A percentile compares a stretch with the other conserved stretches of the same genome.
phyloP scores from a whole-genome alignment of 768 basidiomycete species.

The Trametes maxima region DNA sequence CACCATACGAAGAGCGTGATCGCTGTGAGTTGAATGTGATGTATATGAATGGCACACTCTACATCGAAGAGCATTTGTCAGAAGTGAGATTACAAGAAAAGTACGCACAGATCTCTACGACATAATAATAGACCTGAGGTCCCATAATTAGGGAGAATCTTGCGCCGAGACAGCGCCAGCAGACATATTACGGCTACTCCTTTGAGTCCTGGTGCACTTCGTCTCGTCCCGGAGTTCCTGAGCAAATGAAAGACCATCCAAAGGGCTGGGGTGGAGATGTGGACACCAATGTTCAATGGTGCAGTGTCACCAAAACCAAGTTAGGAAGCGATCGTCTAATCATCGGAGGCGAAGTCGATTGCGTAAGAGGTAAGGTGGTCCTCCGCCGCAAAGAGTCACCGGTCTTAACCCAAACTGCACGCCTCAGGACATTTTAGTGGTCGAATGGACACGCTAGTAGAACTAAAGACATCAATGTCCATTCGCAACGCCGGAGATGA shows the following conservation, averaged over 20 bases:
- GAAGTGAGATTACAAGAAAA: conserved; percentile 64
- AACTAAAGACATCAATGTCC: conserved; percentile 82
- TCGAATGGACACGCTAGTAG: conserved; percentile 70
- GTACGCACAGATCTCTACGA: conserved; percentile 43
- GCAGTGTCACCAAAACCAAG: conserved; percentile 85
- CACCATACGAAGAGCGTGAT: conserved; percentile 82
- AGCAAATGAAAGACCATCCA: conserved; percentile 22
- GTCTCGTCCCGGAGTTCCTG: conserved; percentile 29
- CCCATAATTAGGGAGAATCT: conserved; percentile 56
- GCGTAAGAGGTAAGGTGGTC: conserved; percentile 63
- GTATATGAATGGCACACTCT: conserved; percentile 67
- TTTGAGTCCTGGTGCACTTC: conserved; percentile 88
- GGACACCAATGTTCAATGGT: conserved; percentile 90
- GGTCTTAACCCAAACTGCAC: not conserved
- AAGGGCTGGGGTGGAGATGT: conserved; percentile 79
- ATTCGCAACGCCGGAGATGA: conserved; percentile 70
- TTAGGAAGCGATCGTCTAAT: conserved; percentile 70
- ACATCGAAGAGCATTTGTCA: conserved; percentile 71
- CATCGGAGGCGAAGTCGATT: conserved; percentile 92
- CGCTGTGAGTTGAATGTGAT: conserved; percentile 85
- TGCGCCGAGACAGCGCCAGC: conserved; percentile 60
- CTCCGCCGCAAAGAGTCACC: not conserved
- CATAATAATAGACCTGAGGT: not conserved
- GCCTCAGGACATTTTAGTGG: conserved; percentile 62
- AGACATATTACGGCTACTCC: conserved; percentile 83